phyloP scores from a whole-genome alignment of 345 rosid genomes.

The Eucalyptus shirleyi region DNA sequence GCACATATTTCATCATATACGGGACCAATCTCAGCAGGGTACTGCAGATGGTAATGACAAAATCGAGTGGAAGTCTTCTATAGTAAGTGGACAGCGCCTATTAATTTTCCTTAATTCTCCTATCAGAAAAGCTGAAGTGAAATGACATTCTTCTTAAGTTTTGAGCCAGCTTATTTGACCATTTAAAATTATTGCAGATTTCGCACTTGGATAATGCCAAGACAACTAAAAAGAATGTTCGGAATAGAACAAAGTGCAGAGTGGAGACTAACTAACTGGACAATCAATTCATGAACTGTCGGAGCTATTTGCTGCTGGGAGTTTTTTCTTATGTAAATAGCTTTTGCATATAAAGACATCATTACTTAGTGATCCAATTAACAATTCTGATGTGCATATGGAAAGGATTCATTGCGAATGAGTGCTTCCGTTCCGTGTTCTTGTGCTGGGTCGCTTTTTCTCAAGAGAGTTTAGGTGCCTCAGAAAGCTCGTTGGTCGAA shows the following conservation, averaged over 20 bases:
- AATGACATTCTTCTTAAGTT: not conserved
- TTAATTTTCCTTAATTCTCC: not conserved
- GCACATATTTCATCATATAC: constrained; percentile 54
- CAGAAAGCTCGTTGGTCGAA: no score
- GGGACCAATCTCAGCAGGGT: constrained; percentile 24
- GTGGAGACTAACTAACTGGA: not conserved
- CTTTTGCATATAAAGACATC: not conserved
- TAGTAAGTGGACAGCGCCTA: constrained; percentile 28
- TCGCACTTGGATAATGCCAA: constrained; percentile 40
- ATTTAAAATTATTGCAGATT: constrained; percentile 18
- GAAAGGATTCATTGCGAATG: not conserved
- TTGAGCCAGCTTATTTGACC: not conserved
- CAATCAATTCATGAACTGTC: not conserved
- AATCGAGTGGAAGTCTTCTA: constrained; percentile 65
- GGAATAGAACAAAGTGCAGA: not conserved
- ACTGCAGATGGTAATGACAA: constrained; percentile 19
- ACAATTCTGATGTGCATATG: not conserved
- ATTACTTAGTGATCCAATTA: not conserved
- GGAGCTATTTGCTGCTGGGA: not conserved
- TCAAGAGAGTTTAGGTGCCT: no score
- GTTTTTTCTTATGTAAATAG: not conserved
- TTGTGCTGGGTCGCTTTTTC: no score
- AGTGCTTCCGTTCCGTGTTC: no score
- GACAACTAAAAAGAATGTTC: constrained; percentile 21
- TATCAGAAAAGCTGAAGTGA: not conserved